A percentile compares a stretch with the other conserved stretches of the same genome.
Evolutionary conservation across 192 early-diverging fungal species (phyloP).

Genomic region (Backusella parvicylindrica): DNA sequence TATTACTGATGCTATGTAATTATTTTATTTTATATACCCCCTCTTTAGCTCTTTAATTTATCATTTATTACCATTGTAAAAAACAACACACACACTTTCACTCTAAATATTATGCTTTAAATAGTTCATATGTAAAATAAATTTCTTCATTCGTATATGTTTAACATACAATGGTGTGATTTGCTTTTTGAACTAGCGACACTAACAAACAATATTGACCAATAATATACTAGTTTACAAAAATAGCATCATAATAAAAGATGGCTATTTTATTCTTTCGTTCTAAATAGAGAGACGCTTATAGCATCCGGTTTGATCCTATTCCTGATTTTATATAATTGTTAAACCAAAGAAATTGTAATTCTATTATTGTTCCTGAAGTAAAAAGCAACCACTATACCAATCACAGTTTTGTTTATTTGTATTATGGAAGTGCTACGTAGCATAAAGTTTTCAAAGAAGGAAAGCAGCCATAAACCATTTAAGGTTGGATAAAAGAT

Average conservation of each 20-base stretch:
- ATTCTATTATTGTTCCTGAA: neutral
- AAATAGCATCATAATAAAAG: neutral
- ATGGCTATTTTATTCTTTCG: neutral
- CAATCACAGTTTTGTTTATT: neutral
- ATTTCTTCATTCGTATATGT: neutral
- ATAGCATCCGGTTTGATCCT: neutral
- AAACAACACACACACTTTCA: neutral
- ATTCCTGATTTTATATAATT: neutral
- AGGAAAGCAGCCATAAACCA: too few species aligned
- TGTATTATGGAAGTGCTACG: neutral
- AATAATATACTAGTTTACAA: neutral
- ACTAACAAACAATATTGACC: neutral
- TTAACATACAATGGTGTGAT: neutral
- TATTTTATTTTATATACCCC: neutral
- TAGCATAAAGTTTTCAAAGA: too few species aligned
- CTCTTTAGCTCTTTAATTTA: neutral
- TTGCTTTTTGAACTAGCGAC: neutral
- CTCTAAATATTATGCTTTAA: neutral
- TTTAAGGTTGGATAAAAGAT: too few species aligned
- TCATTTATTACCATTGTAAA: neutral
- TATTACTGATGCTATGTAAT: neutral
- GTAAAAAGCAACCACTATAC: too few species aligned
- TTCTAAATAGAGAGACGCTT: neutral
- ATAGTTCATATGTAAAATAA: neutral
- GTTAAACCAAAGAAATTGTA: neutral